Conservation (phyloP, 2,329 filamentous ascomycete species). For the Diaporthe capsici region DNA sequence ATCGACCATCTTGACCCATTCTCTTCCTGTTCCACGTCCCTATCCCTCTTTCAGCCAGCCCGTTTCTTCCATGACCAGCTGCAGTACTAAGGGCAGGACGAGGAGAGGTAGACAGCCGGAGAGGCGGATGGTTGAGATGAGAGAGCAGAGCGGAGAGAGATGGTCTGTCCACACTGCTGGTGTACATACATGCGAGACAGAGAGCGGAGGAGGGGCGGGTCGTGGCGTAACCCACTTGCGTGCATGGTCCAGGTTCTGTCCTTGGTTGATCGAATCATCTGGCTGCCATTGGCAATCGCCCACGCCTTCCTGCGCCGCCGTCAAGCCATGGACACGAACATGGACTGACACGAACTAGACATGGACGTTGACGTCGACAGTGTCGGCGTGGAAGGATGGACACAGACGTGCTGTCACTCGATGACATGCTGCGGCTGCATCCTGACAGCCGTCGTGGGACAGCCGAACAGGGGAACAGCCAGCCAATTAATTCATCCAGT, state of each 20-base stretch:
- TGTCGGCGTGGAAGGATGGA: background rate
- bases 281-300: background rate
- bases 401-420: background rate
- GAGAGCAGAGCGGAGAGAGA: background rate
- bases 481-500: background rate
- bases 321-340: background rate
- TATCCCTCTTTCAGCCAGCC: background rate
- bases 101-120: no score
- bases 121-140: background rate
- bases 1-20: no score
- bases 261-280: slow-evolving; percentile 6
- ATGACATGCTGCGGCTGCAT: background rate
- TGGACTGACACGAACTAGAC: background rate
- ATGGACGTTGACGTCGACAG: background rate
- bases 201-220: background rate
- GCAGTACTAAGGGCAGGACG: no score
- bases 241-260: background rate
- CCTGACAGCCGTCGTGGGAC: background rate
- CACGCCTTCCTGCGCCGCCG: background rate
- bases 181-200: background rate
- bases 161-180: no score
- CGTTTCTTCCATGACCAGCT: background rate
- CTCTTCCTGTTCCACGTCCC: background rate
- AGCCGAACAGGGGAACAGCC: no score
- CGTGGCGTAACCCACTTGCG: slow-evolving; percentile 11